Evolutionary conservation across 768 basidiomycete genomes (phyloP).

Genomic region (Suillus tomentosus): DNA sequence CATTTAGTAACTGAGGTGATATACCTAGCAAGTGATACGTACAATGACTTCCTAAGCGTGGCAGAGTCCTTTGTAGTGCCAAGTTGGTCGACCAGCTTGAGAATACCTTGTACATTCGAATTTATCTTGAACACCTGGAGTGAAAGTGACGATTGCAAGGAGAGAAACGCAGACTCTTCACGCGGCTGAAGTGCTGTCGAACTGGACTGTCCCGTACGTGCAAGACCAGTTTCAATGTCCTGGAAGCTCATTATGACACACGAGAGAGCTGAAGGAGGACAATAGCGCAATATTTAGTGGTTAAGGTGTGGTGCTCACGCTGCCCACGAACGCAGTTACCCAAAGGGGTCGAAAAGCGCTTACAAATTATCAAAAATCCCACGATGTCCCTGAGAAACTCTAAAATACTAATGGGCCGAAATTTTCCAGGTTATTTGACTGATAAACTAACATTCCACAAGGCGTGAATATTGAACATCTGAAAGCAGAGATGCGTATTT

Average conservation of each 20-base stretch:
- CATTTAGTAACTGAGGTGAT: slow-evolving; percentile 9
- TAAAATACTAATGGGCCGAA: too few species aligned
- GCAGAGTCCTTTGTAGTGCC: slow-evolving; percentile 84
- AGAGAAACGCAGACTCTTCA: slow-evolving; percentile 76
- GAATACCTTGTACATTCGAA: slow-evolving; percentile 92
- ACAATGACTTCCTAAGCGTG: slow-evolving; percentile 82
- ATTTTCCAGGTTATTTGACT: too few species aligned
- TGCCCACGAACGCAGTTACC: neutral
- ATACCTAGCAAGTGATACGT: slow-evolving; percentile 33
- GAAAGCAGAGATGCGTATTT: too few species aligned
- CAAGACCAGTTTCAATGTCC: slow-evolving; percentile 49
- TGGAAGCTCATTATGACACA: slow-evolving; percentile 47
- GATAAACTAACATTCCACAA: too few species aligned
- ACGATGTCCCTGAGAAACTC: neutral
- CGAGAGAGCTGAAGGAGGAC: neutral
- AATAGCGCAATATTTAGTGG: neutral
- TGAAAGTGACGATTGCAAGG: slow-evolving; percentile 76
- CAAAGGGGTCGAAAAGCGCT: neutral
- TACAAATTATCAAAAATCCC: neutral
- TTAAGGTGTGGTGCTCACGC: neutral
- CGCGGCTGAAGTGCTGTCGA: slow-evolving; percentile 37
- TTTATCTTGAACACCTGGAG: slow-evolving; percentile 99
- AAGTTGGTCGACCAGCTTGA: slow-evolving; percentile 95
- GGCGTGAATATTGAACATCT: too few species aligned
- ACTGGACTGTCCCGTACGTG: slow-evolving; percentile 32